Evolutionary conservation across 129 eudicot genomes (phyloP).

Genomic region (Chrysanthemum makinoi): DNA sequence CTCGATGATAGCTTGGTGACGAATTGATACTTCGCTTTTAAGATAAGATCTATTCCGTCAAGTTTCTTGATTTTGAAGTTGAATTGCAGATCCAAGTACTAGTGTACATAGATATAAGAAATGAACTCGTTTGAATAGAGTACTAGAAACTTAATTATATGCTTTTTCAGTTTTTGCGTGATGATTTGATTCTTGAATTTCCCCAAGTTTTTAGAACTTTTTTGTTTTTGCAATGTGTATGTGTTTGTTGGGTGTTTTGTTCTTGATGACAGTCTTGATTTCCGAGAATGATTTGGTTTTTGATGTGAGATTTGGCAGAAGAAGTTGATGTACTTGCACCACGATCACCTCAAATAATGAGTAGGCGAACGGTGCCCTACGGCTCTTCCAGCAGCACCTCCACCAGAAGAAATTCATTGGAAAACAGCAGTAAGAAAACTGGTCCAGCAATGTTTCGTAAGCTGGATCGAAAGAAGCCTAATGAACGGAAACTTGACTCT

Average conservation of each 20-base stretch:
- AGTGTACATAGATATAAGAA: not conserved
- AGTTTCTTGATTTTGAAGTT: not conserved
- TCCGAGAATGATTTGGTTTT: conserved; percentile 3
- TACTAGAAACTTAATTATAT: not conserved
- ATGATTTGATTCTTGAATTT: not conserved
- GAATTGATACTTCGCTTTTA: too few species aligned
- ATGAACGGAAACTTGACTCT: conserved; percentile 34
- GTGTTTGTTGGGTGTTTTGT: conserved; percentile 1
- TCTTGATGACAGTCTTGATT: not conserved
- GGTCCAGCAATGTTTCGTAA: conserved; percentile 65
- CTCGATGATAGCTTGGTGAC: too few species aligned
- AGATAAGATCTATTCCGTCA: too few species aligned
- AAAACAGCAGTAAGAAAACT: conserved; percentile 33
- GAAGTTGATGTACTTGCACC: conserved; percentile 59
- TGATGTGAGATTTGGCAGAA: conserved; percentile 27
- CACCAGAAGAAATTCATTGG: conserved; percentile 39
- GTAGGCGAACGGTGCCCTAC: conserved; percentile 21
- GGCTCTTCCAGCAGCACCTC: conserved; percentile 38
- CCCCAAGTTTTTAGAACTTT: not conserved
- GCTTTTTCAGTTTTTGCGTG: too few species aligned
- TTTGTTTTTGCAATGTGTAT: not conserved
- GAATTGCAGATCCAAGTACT: conserved; percentile 1
- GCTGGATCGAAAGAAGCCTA: conserved; percentile 56
- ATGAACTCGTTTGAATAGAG: not conserved
- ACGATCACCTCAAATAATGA: conserved; percentile 38